Conservation (phyloP, 768 basidiomycete species). For the Daedaleopsis nitida region DNA sequence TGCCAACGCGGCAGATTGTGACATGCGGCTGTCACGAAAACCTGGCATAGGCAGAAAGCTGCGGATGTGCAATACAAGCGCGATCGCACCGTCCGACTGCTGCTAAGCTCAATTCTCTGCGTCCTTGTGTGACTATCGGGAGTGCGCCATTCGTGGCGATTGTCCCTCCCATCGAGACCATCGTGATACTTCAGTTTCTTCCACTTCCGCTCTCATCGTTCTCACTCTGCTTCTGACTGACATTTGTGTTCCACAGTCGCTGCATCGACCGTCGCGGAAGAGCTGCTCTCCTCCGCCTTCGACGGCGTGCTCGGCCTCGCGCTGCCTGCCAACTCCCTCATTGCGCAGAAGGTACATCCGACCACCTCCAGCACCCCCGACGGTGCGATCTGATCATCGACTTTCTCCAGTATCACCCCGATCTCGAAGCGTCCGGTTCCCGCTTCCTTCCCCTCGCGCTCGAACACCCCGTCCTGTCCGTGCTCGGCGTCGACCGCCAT, state of each 20-base stretch:
- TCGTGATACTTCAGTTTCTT: background rate
- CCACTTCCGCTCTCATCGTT: background rate
- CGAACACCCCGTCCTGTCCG: conserved; percentile 67
- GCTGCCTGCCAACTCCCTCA: conserved; percentile 71
- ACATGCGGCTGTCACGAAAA: too few relatives aligned
- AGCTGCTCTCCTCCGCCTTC: conserved; percentile 60
- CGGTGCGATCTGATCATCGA: conserved; percentile 68
- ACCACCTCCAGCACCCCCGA: conserved; percentile 52
- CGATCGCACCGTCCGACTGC: too few relatives aligned
- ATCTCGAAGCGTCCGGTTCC: conserved; percentile 49
- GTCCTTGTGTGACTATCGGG: too few relatives aligned
- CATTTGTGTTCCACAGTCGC: conserved; percentile 46
- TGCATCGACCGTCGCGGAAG: conserved; percentile 51
- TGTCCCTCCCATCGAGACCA: too few relatives aligned
- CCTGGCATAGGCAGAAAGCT: too few relatives aligned
- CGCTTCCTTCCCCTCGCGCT: conserved; percentile 72
- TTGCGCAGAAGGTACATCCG: conserved; percentile 53
- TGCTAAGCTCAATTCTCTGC: too few relatives aligned
- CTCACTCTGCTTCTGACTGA: background rate
- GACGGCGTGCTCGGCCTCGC: conserved; percentile 78
- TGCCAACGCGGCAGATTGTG: too few relatives aligned
- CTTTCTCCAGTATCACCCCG: conserved; percentile 71
- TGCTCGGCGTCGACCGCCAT: conserved; percentile 72
- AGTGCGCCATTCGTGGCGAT: too few relatives aligned
- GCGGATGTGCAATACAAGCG: too few relatives aligned